phyloP scores from a whole-genome alignment of 805 yeast genomes.

The Middelhovenomyces tepae region DNA sequence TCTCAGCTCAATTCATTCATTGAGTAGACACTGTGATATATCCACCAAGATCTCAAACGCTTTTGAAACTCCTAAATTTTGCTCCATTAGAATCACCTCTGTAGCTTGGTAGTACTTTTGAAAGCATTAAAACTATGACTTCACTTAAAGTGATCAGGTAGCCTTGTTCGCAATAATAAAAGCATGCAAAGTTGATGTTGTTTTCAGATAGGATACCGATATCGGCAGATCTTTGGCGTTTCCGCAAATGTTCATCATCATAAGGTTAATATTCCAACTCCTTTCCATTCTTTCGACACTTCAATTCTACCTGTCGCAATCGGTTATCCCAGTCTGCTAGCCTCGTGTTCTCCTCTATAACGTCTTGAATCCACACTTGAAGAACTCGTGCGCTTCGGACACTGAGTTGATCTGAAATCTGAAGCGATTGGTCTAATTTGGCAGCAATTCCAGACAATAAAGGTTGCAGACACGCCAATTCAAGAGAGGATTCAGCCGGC shows the following conservation, averaged over 20 bases:
- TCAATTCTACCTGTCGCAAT: neutral
- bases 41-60: too few relatives aligned
- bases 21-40: too few relatives aligned
- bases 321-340: neutral
- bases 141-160: too few relatives aligned
- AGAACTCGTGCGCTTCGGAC: conserved; percentile 7
- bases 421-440: conserved; percentile 5
- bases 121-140: too few relatives aligned
- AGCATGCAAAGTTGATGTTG: too few relatives aligned
- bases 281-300: neutral
- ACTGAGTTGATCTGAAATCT: conserved; percentile 9
- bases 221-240: too few relatives aligned
- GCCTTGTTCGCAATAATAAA: too few relatives aligned
- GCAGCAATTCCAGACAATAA: neutral
- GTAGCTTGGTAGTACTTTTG: too few relatives aligned
- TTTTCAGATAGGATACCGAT: too few relatives aligned
- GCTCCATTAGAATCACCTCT: too few relatives aligned
- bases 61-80: too few relatives aligned
- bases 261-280: neutral
- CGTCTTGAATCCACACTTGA: neutral
- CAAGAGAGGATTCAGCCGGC: neutral
- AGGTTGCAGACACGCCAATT: neutral
- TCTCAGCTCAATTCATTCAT: too few relatives aligned
- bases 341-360: conserved; percentile 6
- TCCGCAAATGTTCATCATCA: neutral